phyloP scores from a whole-genome alignment of 1,284 basidiomycete species.

The Apiotrichum sp. region DNA sequence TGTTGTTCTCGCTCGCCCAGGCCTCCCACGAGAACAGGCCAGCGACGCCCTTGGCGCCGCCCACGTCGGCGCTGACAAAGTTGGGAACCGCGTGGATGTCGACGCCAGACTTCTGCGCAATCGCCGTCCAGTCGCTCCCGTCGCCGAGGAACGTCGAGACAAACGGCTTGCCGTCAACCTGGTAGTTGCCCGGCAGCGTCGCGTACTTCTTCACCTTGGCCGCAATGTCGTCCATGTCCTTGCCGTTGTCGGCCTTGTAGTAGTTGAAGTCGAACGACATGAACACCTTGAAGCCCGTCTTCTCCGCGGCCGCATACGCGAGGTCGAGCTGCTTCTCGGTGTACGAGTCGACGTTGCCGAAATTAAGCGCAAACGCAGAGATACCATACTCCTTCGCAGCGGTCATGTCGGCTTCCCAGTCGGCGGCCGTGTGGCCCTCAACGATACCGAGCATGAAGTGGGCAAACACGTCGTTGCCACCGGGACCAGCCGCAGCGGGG shows the following conservation, averaged over 20 bases:
- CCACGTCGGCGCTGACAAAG: constrained; percentile 1
- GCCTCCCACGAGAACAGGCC: constrained; percentile 45
- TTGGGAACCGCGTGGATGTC: constrained; percentile 39
- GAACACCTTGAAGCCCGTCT: constrained; percentile 38
- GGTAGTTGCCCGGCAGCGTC: constrained; percentile 26
- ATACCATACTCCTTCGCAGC: constrained; percentile 39
- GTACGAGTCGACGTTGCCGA: constrained; percentile 35
- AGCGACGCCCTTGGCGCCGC: constrained; percentile 21
- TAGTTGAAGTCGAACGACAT: constrained; percentile 48
- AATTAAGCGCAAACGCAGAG: constrained; percentile 44
- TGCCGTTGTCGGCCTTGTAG: constrained; percentile 25
- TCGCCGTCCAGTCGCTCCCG: constrained; percentile 37
- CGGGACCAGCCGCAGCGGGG: not conserved
- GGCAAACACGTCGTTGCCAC: constrained; percentile 39
- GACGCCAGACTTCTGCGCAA: constrained; percentile 23
- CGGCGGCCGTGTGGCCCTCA: constrained; percentile 49
- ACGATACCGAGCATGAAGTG: constrained; percentile 64
- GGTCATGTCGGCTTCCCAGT: constrained; percentile 39
- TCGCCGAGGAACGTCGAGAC: constrained; percentile 45
- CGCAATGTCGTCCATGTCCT: constrained; percentile 10
- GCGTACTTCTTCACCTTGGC: constrained; percentile 21
- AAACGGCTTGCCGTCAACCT: constrained; percentile 38
- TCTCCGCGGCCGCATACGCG: constrained; percentile 38
- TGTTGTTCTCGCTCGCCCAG: constrained; percentile 42
- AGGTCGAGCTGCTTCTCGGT: constrained; percentile 35